These are phyloP conservation scores for Curvularia sp. DNA, from an alignment of 2,329 filamentous ascomycete species.

Conservation along the genomic window DNA sequence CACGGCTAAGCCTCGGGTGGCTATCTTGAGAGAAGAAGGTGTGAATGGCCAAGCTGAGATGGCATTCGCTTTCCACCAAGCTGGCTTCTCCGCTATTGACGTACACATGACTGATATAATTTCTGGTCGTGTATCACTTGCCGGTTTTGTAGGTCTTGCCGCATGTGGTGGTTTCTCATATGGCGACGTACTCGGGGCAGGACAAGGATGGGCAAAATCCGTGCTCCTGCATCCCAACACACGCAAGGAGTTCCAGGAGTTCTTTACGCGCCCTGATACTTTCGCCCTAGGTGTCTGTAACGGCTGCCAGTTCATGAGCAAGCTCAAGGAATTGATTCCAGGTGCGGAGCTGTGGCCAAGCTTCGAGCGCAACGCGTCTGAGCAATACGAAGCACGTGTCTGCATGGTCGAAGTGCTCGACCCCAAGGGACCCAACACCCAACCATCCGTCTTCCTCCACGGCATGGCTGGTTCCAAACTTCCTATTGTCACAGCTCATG, in stretches of 20 bases:
- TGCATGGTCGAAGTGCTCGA: constrained; percentile 84
- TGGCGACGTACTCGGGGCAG: constrained; percentile 90
- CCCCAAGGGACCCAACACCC: constrained; percentile 51
- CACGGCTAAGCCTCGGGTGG: constrained; percentile 75
- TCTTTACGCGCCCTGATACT: constrained; percentile 88
- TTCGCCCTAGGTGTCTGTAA: constrained; percentile 96
- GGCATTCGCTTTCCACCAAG: constrained; percentile 92
- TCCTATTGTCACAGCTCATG: constrained; percentile 88
- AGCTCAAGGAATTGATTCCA: constrained; percentile 82
- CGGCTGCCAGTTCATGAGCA: constrained; percentile 92
- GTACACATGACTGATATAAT: constrained; percentile 96
- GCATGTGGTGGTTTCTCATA: constrained; percentile 98
- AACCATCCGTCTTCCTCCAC: constrained; percentile 81
- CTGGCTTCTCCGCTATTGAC: constrained; percentile 90
- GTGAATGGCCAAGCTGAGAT: constrained; percentile 97
- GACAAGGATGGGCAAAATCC: constrained; percentile 93
- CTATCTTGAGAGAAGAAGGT: constrained; percentile 93
- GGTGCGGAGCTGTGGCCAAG: constrained; percentile 83
- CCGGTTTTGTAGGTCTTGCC: constrained; percentile 84
- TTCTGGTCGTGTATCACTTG: constrained; percentile 77
- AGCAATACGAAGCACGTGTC: constrained; percentile 89
- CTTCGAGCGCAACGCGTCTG: constrained; percentile 82
- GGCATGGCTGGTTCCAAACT: constrained; percentile 84
- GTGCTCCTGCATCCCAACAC: constrained; percentile 82
- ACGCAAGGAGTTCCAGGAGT: constrained; percentile 78